Percentiles rank a stretch among this genome's conserved stretches.
Evolutionary conservation across 768 basidiomycete genomes (phyloP).

Genomic region (Leccinum aurantiacum): DNA sequence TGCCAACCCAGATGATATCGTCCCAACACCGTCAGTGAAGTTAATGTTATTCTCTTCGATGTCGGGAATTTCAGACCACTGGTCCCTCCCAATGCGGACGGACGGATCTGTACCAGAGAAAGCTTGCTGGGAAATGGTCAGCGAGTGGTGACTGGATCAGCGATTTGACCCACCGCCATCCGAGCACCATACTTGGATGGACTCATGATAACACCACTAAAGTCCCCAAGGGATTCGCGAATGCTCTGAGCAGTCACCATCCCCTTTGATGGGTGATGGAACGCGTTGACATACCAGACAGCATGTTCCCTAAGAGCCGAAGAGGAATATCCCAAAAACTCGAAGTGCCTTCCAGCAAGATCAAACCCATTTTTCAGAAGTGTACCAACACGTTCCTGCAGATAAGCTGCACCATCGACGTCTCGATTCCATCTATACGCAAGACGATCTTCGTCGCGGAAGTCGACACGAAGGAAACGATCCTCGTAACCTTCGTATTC

Average conservation of each 20-base stretch:
- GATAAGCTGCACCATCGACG: slow-evolving; percentile 56
- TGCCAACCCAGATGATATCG: slow-evolving; percentile 62
- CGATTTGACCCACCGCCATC: slow-evolving; percentile 43
- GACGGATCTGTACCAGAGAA: slow-evolving; percentile 82
- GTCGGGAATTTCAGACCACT: slow-evolving; percentile 69
- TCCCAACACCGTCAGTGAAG: slow-evolving; percentile 82
- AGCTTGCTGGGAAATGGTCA: slow-evolving; percentile 48
- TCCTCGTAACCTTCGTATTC: slow-evolving; percentile 58
- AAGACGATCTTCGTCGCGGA: slow-evolving; percentile 81
- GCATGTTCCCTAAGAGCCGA: slow-evolving; percentile 78
- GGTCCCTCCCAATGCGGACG: slow-evolving; percentile 48
- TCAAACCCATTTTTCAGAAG: slow-evolving; percentile 63
- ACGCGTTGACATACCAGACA: slow-evolving; percentile 79
- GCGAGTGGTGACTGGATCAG: neutral
- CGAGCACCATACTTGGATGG: slow-evolving; percentile 86
- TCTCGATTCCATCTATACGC: slow-evolving; percentile 69
- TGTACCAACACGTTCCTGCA: slow-evolving; percentile 57
- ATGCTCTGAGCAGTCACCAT: slow-evolving; percentile 57
- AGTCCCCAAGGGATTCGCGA: slow-evolving; percentile 53
- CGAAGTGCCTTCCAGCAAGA: slow-evolving; percentile 68
- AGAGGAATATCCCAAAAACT: slow-evolving; percentile 81
- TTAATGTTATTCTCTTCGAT: slow-evolving; percentile 43
- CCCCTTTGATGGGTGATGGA: slow-evolving; percentile 45
- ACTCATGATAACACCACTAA: slow-evolving; percentile 38
- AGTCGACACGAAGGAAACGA: slow-evolving; percentile 79